A percentile compares a stretch with the other conserved stretches of the same genome.
phyloP scores from a whole-genome alignment of 331 rosid genomes.

The Spiraea crenata region DNA sequence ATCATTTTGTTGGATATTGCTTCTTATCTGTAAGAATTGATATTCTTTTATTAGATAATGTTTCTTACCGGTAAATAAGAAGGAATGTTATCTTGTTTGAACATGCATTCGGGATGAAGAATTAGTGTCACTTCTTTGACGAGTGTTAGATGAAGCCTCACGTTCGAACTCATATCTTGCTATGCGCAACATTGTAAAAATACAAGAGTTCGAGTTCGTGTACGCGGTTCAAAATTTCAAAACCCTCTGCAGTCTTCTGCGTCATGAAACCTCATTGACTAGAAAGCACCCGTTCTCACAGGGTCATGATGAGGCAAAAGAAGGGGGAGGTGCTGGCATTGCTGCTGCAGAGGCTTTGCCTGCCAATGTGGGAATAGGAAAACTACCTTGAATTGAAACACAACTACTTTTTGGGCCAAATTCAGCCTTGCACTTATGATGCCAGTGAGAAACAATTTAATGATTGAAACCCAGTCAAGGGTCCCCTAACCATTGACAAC shows the following conservation, averaged over 20 bases:
- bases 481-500: background rate
- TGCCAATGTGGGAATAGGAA: slow-evolving; percentile 4
- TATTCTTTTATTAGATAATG: no score
- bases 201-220: background rate
- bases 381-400: background rate
- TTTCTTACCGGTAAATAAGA: no score
- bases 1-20: no score
- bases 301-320: slow-evolving; percentile 16
- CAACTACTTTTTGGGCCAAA: background rate
- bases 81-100: no score
- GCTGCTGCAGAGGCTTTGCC: background rate
- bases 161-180: no score
- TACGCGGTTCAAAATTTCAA: slow-evolving; percentile 18
- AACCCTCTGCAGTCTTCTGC: background rate
- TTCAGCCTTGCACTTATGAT: background rate
- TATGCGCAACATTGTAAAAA: no score
- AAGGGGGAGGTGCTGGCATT: slow-evolving; percentile 3
- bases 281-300: background rate
- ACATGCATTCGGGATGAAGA: no score
- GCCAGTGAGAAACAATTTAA: background rate
- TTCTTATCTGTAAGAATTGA: no score
- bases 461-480: background rate
- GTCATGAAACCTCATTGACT: slow-evolving; percentile 18
- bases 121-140: no score
- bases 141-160: no score